These are phyloP conservation scores for Fraxinus paxiana DNA, from an alignment of 305 asterid genomes.

Conservation along the genomic window DNA sequence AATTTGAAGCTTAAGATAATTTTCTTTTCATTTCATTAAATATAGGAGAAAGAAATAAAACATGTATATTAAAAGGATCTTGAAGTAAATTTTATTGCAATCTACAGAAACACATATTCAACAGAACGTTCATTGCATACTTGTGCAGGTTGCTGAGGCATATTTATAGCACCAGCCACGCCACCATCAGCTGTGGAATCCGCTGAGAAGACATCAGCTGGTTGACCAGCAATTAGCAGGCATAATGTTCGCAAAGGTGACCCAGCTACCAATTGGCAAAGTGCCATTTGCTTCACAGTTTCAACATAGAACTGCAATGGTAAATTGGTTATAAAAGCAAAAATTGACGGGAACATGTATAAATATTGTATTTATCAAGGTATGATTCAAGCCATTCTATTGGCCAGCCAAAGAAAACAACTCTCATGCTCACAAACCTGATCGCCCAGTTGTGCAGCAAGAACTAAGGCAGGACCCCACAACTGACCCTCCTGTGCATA, in stretches of 20 bases:
- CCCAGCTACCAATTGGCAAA: conserved; percentile 68
- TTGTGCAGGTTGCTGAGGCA: conserved; percentile 60
- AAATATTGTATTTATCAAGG: conserved; percentile 4
- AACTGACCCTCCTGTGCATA: conserved; percentile 92
- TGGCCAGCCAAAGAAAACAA: conserved; percentile 9
- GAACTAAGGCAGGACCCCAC: conserved; percentile 98
- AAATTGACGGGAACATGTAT: background rate
- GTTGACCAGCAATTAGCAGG: conserved; percentile 81
- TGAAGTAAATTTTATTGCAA: conserved; percentile 14
- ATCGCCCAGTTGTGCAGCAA: conserved; percentile 95
- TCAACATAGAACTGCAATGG: conserved; percentile 73
- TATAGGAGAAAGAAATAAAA: conserved; percentile 7
- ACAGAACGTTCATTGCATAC: conserved; percentile 34
- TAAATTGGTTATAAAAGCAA: conserved; percentile 1
- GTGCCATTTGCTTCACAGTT: conserved; percentile 83
- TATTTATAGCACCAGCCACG: conserved; percentile 39
- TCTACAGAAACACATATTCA: conserved; percentile 1
- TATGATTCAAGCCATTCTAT: conserved; percentile 12
- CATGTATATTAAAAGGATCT: background rate
- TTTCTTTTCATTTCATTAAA: background rate
- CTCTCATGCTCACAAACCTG: conserved; percentile 45
- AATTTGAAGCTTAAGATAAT: conserved; percentile 7
- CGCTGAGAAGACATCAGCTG: conserved; percentile 68
- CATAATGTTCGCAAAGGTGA: conserved; percentile 88
- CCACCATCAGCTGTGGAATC: conserved; percentile 40